phyloP scores from a whole-genome alignment of 805 yeast genomes.

The Hanseniaspora thailandica region DNA sequence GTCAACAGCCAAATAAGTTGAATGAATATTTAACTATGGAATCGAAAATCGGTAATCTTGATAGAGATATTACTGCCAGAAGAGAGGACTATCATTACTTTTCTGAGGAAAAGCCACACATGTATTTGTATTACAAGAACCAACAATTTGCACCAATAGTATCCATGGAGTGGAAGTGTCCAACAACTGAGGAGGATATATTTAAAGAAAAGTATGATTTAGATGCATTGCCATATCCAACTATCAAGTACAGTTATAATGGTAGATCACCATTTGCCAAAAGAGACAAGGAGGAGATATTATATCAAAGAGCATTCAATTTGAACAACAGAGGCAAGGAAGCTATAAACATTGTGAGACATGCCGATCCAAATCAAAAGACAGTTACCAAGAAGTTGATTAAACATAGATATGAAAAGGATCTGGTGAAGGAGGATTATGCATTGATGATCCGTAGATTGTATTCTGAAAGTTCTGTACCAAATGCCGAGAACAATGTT shows the following conservation, averaged over 20 bases:
- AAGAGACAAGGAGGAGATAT: constrained; percentile 29
- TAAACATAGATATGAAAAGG: constrained; percentile 26
- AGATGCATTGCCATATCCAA: constrained; percentile 26
- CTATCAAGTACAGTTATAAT: constrained; percentile 27
- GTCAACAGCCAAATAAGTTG: constrained; percentile 25
- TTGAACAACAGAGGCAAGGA: neutral
- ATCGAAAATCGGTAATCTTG: constrained; percentile 73
- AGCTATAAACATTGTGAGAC: neutral
- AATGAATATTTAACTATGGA: constrained; percentile 70
- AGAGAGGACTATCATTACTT: constrained; percentile 79
- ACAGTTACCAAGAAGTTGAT: constrained; percentile 25
- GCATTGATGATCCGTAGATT: constrained; percentile 26
- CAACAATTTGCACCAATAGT: constrained; percentile 73
- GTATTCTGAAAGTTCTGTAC: constrained; percentile 25
- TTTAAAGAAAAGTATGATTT: constrained; percentile 2
- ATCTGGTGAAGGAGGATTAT: constrained; percentile 24
- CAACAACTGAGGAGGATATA: constrained; percentile 11
- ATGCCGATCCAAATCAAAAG: constrained; percentile 18
- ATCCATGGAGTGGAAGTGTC: constrained; percentile 61
- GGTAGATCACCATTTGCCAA: constrained; percentile 79
- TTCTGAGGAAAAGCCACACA: constrained; percentile 45
- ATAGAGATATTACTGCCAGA: constrained; percentile 74
- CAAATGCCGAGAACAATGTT: constrained; percentile 16
- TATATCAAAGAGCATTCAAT: constrained; percentile 9
- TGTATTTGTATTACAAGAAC: constrained; percentile 68